phyloP scores from a whole-genome alignment of 2,329 filamentous ascomycete genomes.

The Nannizzia gypsea region DNA sequence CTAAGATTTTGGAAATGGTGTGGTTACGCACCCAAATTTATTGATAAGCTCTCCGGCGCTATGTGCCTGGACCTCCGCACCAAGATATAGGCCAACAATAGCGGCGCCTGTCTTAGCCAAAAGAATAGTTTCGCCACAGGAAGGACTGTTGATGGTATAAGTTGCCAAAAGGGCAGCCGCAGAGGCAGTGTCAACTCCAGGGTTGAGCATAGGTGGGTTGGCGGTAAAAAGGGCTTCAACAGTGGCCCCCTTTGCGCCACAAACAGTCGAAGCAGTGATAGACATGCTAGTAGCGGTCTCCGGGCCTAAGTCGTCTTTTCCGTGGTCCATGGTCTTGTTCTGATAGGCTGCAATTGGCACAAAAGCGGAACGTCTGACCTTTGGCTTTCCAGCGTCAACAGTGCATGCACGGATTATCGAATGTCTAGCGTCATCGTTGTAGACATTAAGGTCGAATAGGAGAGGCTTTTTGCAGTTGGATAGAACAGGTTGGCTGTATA shows the following conservation, averaged over 20 bases:
- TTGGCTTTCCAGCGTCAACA: not conserved
- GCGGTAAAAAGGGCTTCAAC: not conserved
- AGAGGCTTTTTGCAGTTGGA: slow-evolving; percentile 4
- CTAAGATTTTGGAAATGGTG: too few relatives aligned
- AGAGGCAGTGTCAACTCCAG: not conserved
- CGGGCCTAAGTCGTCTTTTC: not conserved
- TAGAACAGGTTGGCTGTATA: not conserved
- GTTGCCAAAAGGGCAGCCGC: not conserved
- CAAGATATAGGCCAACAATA: slow-evolving; percentile 8
- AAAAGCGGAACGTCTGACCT: too few relatives aligned
- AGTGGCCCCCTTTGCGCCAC: not conserved
- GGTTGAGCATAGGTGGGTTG: not conserved
- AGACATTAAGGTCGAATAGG: slow-evolving; percentile 10
- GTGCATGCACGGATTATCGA: slow-evolving; percentile 8
- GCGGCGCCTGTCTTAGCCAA: slow-evolving; percentile 7
- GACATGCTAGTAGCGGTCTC: not conserved
- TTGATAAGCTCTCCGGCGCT: too few relatives aligned
- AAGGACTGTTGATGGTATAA: not conserved
- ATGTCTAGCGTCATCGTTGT: not conserved
- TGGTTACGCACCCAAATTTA: slow-evolving; percentile 4
- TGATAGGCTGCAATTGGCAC: too few relatives aligned
- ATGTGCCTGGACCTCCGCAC: slow-evolving; percentile 7
- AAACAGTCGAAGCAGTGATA: not conserved
- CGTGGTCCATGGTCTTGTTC: not conserved
- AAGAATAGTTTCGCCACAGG: slow-evolving; percentile 7